A percentile compares a stretch with the other conserved stretches of the same genome.
phyloP scores from a whole-genome alignment of 768 basidiomycete species.

The Boletellus emodensis region DNA sequence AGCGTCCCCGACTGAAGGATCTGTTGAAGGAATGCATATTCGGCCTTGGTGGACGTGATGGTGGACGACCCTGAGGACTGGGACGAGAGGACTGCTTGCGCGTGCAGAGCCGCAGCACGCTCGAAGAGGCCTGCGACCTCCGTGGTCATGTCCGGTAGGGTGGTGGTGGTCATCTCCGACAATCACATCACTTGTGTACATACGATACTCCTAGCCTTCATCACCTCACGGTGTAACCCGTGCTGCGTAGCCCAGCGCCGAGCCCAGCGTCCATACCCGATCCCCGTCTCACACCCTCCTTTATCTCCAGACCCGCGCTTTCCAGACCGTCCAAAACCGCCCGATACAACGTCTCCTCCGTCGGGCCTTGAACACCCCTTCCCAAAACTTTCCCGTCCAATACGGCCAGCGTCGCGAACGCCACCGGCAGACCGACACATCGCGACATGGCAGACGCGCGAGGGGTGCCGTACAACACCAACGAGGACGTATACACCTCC shows the following conservation, averaged over 20 bases:
- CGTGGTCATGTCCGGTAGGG: no score
- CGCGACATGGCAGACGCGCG: constrained; percentile 81
- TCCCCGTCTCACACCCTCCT: constrained; percentile 37
- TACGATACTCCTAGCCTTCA: no score
- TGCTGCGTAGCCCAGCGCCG: constrained; percentile 16
- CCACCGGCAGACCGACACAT: constrained; percentile 85
- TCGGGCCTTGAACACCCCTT: constrained; percentile 70
- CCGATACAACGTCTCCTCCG: constrained; percentile 53
- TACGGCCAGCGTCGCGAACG: constrained; percentile 70
- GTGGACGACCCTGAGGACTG: constrained; percentile 41
- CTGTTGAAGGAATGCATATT: constrained; percentile 76
- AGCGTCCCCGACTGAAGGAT: constrained; percentile 87
- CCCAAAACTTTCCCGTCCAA: constrained; percentile 52
- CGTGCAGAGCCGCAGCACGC: constrained; percentile 48
- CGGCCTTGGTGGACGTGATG: constrained; percentile 51
- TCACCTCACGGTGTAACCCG: not conserved
- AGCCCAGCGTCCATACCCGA: constrained; percentile 45
- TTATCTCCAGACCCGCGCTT: constrained; percentile 40
- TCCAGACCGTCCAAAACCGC: constrained; percentile 62
- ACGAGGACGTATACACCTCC: constrained; percentile 61
- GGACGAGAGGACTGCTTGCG: constrained; percentile 41
- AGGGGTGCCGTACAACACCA: constrained; percentile 58
- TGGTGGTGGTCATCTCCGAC: no score
- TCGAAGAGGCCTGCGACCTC: constrained; percentile 27
- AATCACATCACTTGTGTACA: no score